Percentiles rank a stretch among this genome's conserved stretches.
phyloP scores from a whole-genome alignment of 2,329 filamentous ascomycete species.

The Claviceps monticola region DNA sequence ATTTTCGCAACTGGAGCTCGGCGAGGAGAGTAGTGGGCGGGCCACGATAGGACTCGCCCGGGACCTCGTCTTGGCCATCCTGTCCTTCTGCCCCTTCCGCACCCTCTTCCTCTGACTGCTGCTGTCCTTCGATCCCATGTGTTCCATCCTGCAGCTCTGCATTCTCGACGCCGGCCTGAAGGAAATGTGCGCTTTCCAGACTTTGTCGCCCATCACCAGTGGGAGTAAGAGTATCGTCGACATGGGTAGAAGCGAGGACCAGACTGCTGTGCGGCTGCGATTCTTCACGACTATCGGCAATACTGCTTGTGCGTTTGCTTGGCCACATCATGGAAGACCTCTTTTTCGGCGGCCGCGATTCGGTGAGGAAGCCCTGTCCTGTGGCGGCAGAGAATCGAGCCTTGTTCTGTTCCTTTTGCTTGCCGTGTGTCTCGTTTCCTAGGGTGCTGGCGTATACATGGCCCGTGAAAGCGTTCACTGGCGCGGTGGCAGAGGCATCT shows the following conservation, averaged over 20 bases:
- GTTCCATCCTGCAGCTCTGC: constrained; percentile 11
- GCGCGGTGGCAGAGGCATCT: constrained; percentile 75
- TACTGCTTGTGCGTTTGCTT: constrained; percentile 23
- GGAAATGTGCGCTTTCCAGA: constrained; percentile 6
- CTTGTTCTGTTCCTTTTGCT: constrained; percentile 34
- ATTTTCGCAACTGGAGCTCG: constrained; percentile 81
- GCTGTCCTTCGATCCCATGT: constrained; percentile 5
- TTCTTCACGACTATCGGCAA: constrained; percentile 16
- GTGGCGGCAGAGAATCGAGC: constrained; percentile 17
- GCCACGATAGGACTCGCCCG: constrained; percentile 44
- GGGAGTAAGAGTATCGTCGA: constrained; percentile 10
- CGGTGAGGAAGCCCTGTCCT: constrained; percentile 10
- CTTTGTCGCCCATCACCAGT: not conserved
- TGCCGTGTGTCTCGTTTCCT: constrained; percentile 61
- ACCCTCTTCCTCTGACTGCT: constrained; percentile 24
- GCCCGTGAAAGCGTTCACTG: constrained; percentile 83
- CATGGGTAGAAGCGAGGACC: constrained; percentile 8
- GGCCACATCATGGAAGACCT: constrained; percentile 36
- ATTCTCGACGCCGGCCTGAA: constrained; percentile 12
- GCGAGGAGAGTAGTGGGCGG: constrained; percentile 82
- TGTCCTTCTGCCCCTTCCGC: constrained; percentile 26
- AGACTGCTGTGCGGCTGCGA: constrained; percentile 12
- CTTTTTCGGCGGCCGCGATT: constrained; percentile 27
- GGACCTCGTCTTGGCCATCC: constrained; percentile 19
- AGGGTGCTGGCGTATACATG: constrained; percentile 69